Percentiles rank a stretch among this genome's conserved stretches.
phyloP scores from a whole-genome alignment of 1,284 basidiomycete species.

The Fomitopsis pinicola region DNA sequence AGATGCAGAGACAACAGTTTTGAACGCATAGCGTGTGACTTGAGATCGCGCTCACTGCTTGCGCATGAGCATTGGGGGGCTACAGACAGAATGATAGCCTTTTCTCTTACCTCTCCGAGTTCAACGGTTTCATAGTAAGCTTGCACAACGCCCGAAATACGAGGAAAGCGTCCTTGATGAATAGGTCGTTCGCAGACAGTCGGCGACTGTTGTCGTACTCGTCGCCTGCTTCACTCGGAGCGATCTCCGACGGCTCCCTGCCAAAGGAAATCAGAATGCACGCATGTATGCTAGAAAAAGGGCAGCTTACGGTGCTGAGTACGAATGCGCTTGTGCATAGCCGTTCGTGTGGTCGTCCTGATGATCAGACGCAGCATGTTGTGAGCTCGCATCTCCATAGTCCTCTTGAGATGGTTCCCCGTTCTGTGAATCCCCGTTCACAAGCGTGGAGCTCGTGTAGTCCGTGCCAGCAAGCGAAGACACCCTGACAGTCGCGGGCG shows the following conservation, averaged over 20 bases:
- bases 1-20: slow-evolving; percentile 92
- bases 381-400: too few relatives aligned
- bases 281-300: background rate
- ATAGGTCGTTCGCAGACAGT: slow-evolving; percentile 73
- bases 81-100: slow-evolving; percentile 13
- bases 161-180: slow-evolving; percentile 94
- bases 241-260: slow-evolving; percentile 21
- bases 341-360: background rate
- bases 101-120: slow-evolving; percentile 73
- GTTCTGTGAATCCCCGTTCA: slow-evolving; percentile 9
- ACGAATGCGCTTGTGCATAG: background rate
- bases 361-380: background rate
- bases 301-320: background rate
- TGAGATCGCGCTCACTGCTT: slow-evolving; percentile 83
- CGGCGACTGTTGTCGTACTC: slow-evolving; percentile 14
- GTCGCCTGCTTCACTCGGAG: slow-evolving; percentile 17
- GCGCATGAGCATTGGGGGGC: background rate
- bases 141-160: slow-evolving; percentile 96
- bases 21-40: slow-evolving; percentile 94
- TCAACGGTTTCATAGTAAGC: slow-evolving; percentile 95
- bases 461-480: slow-evolving; percentile 13
- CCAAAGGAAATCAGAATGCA: background rate
- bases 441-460: slow-evolving; percentile 11
- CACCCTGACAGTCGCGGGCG: background rate
- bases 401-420: background rate